A percentile compares a stretch with the other conserved stretches of the same genome.
Conservation (phyloP, 371 early-diverging fungal species). For the Encephalitozoon intestinalis region DNA sequence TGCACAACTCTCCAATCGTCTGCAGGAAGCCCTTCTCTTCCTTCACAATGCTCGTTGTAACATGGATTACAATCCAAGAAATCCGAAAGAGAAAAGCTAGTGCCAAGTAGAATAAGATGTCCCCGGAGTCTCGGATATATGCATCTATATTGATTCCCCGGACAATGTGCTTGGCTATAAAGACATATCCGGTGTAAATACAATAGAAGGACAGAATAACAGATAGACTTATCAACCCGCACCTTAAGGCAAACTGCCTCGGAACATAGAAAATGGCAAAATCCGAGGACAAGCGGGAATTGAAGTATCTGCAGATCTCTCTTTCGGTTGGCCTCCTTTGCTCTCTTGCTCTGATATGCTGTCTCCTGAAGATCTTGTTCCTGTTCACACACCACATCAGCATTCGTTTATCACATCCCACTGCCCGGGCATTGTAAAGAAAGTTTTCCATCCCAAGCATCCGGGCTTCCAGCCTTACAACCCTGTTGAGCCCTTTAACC, state of each 20-base stretch:
- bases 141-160: neutral
- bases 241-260: neutral
- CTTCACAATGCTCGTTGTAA: neutral
- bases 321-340: neutral
- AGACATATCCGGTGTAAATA: neutral
- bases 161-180: neutral
- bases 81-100: neutral
- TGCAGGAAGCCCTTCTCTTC: neutral
- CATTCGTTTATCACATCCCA: neutral
- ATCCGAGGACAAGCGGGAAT: neutral
- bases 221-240: neutral
- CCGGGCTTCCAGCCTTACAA: neutral
- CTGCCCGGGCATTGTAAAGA: neutral
- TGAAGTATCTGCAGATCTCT: neutral
- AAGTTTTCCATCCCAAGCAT: neutral
- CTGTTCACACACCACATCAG: neutral
- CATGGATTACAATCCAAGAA: neutral
- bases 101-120: neutral
- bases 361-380: constrained; percentile 1
- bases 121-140: neutral
- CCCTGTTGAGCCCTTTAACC: neutral
- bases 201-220: neutral
- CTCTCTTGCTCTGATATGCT: neutral
- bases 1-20: neutral
- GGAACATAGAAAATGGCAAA: constrained; percentile 2